These are phyloP conservation scores for Pholiota conissans DNA, from an alignment of 768 basidiomycete species.

Conservation along the genomic window DNA sequence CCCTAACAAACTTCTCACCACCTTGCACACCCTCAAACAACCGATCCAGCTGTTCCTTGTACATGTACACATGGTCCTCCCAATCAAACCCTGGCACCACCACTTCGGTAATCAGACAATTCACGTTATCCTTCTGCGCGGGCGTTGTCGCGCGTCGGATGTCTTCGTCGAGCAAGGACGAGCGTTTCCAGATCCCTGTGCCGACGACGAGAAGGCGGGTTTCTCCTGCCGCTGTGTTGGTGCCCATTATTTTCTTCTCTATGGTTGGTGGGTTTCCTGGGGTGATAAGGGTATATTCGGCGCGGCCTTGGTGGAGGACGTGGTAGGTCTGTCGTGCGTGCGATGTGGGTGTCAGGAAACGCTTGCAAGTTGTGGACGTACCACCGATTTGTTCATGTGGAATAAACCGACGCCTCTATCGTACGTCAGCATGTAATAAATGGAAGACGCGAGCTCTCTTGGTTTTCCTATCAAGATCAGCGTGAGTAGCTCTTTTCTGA, in stretches of 20 bases:
- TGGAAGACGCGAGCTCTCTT: slow-evolving; percentile 41
- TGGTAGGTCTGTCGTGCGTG: slow-evolving; percentile 43
- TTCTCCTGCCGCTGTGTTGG: slow-evolving; percentile 41
- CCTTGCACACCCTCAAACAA: slow-evolving; percentile 31
- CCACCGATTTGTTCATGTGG: slow-evolving; percentile 51
- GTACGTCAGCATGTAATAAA: slow-evolving; percentile 48
- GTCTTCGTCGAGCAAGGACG: slow-evolving; percentile 46
- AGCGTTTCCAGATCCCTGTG: slow-evolving; percentile 56
- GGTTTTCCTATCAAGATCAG: background rate
- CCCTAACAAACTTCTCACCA: slow-evolving; percentile 9
- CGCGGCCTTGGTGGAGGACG: slow-evolving; percentile 49
- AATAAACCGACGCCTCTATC: slow-evolving; percentile 40
- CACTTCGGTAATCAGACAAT: slow-evolving; percentile 60
- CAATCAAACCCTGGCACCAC: slow-evolving; percentile 58
- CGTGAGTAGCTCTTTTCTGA: slow-evolving; percentile 5
- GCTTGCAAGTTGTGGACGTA: too few relatives aligned
- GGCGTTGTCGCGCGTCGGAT: slow-evolving; percentile 29
- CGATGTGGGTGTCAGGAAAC: too few relatives aligned
- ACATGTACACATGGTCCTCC: slow-evolving; percentile 51
- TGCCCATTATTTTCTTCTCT: slow-evolving; percentile 45
- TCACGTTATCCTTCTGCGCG: slow-evolving; percentile 33
- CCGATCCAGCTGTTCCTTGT: slow-evolving; percentile 28
- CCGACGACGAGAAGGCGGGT: slow-evolving; percentile 50
- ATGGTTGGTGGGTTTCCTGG: slow-evolving; percentile 26
- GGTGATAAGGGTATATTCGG: slow-evolving; percentile 47